Evolutionary conservation across 2,329 filamentous ascomycete species (phyloP).

Genomic region (Verticillium albo-atrum): DNA sequence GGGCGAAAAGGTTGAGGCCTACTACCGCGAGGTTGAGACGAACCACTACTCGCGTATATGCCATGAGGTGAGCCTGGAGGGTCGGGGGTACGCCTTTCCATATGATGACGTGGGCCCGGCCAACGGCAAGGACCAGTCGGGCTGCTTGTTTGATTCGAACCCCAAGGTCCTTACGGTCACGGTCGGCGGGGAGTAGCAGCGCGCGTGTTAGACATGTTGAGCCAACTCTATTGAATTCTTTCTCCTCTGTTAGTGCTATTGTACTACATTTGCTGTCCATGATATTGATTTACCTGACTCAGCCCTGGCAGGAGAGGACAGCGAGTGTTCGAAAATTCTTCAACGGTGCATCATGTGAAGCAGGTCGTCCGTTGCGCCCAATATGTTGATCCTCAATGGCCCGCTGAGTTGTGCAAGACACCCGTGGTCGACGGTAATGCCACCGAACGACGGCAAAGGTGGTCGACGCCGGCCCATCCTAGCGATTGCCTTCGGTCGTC

Average conservation of each 20-base stretch:
- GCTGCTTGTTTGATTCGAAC: conserved; percentile 53
- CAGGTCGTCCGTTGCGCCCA: no score
- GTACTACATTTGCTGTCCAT: background rate
- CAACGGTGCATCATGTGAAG: no score
- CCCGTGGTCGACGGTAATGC: no score
- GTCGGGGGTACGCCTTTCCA: conserved; percentile 64
- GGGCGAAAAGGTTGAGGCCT: conserved; percentile 40
- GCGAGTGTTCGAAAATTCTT: no score
- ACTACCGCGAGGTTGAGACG: conserved; percentile 50
- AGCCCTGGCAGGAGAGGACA: background rate
- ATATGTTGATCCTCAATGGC: no score
- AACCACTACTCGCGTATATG: conserved; percentile 66
- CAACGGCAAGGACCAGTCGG: conserved; percentile 55
- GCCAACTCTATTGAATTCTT: background rate
- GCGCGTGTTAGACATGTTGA: background rate
- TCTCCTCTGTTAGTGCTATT: background rate
- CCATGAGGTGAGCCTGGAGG: conserved; percentile 54
- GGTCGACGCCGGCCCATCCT: no score
- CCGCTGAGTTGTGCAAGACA: no score
- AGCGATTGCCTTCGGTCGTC: no score
- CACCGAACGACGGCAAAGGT: no score
- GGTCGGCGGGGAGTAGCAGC: conserved; percentile 38
- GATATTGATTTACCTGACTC: background rate
- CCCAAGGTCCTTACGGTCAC: conserved; percentile 53
- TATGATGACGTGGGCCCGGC: conserved; percentile 63